These are phyloP conservation scores for Drechslerella dactyloides DNA, from an alignment of 2,329 filamentous ascomycete genomes.

Conservation along the genomic window DNA sequence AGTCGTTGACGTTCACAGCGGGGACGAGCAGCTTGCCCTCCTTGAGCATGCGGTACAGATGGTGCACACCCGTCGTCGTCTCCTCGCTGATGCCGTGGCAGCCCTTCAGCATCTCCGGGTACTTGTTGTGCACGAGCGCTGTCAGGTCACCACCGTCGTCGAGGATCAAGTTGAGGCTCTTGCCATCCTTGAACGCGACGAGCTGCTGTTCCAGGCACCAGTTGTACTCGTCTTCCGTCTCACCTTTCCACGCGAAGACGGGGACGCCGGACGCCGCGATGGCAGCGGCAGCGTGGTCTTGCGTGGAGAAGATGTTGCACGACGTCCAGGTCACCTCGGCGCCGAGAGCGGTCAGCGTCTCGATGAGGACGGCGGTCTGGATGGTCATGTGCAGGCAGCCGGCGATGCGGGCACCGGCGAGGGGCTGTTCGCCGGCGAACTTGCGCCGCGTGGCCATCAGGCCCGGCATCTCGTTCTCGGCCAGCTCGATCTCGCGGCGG, in stretches of 20 bases:
- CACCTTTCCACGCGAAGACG: conserved; percentile 83
- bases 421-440: conserved; percentile 90
- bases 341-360: conserved; percentile 89
- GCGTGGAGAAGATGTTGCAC: conserved; percentile 99
- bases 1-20: conserved; percentile 99
- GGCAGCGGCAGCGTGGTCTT: conserved; percentile 96
- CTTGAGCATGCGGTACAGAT: conserved; percentile 98
- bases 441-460: conserved; percentile 92
- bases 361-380: conserved; percentile 98
- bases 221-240: conserved; percentile 99
- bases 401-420: conserved; percentile 73
- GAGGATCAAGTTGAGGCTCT: conserved; percentile 97
- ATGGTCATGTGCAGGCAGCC: conserved; percentile 99
- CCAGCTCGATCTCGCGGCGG: conserved; percentile 98
- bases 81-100: conserved; percentile 99
- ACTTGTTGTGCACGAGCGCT: conserved; percentile 94
- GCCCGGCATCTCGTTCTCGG: conserved; percentile 74
- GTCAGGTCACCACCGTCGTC: conserved; percentile 98
- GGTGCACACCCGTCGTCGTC: conserved; percentile 99
- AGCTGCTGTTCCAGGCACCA: conserved; percentile 99
- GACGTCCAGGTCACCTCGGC: conserved; percentile 98
- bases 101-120: conserved; percentile 96
- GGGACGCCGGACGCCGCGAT: conserved; percentile 93
- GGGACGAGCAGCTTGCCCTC: conserved; percentile 86
- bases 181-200: conserved; percentile 90